phyloP scores from a whole-genome alignment of 305 asterid species.

The Galium porrigens region DNA sequence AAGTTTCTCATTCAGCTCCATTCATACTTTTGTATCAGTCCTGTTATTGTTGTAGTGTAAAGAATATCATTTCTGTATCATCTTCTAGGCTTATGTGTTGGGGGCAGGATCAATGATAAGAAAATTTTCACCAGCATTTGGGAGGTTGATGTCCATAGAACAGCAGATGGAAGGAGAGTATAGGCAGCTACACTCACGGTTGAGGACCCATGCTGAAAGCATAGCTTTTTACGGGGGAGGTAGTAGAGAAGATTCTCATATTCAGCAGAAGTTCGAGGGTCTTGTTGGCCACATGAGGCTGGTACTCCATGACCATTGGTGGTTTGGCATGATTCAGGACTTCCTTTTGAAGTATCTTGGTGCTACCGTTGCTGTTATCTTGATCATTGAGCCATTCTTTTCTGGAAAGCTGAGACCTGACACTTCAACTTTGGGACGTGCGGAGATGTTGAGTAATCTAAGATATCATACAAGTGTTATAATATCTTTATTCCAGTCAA shows the following conservation, averaged over 20 bases:
- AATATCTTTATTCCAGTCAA: slow-evolving; percentile 79
- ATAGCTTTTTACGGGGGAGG: slow-evolving; percentile 96
- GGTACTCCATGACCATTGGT: slow-evolving; percentile 96
- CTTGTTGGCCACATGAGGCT: slow-evolving; percentile 74
- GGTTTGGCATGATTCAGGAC: slow-evolving; percentile 99
- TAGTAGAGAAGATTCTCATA: slow-evolving; percentile 79
- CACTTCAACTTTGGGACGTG: slow-evolving; percentile 87
- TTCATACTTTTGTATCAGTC: neutral
- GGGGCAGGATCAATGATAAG: slow-evolving; percentile 85
- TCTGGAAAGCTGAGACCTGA: slow-evolving; percentile 88
- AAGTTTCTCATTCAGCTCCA: neutral
- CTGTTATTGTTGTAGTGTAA: slow-evolving; percentile 13
- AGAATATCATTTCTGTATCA: slow-evolving; percentile 19
- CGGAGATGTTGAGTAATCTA: slow-evolving; percentile 97
- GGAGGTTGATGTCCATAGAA: slow-evolving; percentile 79
- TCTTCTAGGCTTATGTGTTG: slow-evolving; percentile 74
- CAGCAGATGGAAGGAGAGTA: slow-evolving; percentile 97
- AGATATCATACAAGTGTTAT: slow-evolving; percentile 98
- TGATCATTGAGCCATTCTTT: slow-evolving; percentile 95
- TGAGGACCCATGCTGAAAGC: slow-evolving; percentile 97
- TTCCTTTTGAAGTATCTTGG: slow-evolving; percentile 93
- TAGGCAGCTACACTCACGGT: slow-evolving; percentile 88
- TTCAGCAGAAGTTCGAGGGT: slow-evolving; percentile 63
- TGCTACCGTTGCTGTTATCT: slow-evolving; percentile 95
- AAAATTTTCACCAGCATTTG: slow-evolving; percentile 88